Evolutionary conservation across 176 grass and related monocot genomes (phyloP), one percentile per base, ranked within the genome.

Genomic region (Ampelocalamus luodianensis): DNA sequence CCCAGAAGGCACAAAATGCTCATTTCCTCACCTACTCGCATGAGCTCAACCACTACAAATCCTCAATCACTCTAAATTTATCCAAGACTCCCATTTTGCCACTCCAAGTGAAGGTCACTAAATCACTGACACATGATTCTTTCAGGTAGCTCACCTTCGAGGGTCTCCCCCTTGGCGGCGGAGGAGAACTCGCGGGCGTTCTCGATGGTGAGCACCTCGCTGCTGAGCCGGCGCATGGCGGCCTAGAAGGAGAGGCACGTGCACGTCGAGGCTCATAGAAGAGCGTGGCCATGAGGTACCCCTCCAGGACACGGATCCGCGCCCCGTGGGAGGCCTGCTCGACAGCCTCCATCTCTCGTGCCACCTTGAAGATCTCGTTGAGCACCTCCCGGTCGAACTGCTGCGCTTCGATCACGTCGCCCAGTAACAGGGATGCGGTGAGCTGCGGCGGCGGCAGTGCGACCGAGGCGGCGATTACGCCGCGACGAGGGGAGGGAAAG

Each of bases 111-210:
- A 82, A 32, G 67, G 17, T 59, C n/a, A 70, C 24, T 10, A 10
- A 66, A 20, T 53, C 55, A 18, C 53, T 23, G 56, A n/a, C 7
- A 59, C 37, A 71, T 22, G 8, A 61, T 53, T 49, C 2, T n/a
- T 38, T 26, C 53, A 49, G 63, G 69, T 7, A 93, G 3, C 68
- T 71, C 78, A 93, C 91, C 93, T 93, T 98, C 93, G 11, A 98
- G 93, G 11, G 96, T 98, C 87, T 98, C 96, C 17, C 96, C 96
- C 86, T 98, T 98, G 66, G 96, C 91, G 27, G 96, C 93, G 10
- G 96, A 98, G 3, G 96, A 98, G 86, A 98, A 98, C 86, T 95
- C 96, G n/a, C 93, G 88, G 23, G 96, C 96, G 71, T 95, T 98
- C 82, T 98, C 96, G 22, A 93, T 98, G 63, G 96, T 98, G 75